Evolutionary conservation across 179 eudicot species (phyloP).

Genomic region (Silene noctiflora): DNA sequence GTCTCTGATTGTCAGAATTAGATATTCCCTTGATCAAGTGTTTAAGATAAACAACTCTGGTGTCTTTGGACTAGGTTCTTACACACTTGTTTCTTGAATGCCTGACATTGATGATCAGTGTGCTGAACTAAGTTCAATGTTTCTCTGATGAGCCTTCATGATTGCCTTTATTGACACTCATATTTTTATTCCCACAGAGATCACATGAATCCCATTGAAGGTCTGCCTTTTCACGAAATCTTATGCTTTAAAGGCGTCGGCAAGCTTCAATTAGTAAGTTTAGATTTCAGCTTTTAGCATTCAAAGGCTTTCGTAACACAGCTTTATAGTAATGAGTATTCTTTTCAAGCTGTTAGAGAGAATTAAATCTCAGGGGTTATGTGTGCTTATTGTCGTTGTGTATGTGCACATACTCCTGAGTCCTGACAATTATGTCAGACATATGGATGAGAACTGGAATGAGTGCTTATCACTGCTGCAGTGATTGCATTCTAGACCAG

Average conservation of each 20-base stretch:
- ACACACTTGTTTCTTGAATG: constrained; percentile 5
- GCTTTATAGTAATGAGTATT: neutral
- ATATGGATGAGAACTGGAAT: neutral
- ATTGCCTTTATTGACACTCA: constrained; percentile 14
- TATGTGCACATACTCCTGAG: neutral
- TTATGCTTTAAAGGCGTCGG: constrained; percentile 65
- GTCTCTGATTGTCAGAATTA: neutral
- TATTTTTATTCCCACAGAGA: constrained; percentile 41
- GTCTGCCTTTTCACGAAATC: constrained; percentile 66
- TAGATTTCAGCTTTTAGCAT: constrained; percentile 15
- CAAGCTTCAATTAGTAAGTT: constrained; percentile 74
- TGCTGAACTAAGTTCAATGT: constrained; percentile 4
- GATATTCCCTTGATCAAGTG: constrained; percentile 6
- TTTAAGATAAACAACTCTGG: neutral
- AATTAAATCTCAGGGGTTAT: constrained; percentile 3
- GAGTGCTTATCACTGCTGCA: neutral
- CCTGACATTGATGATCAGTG: neutral
- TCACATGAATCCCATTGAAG: constrained; percentile 63
- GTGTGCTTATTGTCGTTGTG: neutral
- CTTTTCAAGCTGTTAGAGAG: constrained; percentile 3
- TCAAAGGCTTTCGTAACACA: constrained; percentile 14
- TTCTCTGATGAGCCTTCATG: constrained; percentile 5
- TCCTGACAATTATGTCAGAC: neutral
- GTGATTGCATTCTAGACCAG: neutral
- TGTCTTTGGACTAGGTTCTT: neutral